These are phyloP conservation scores for Trichoderma brevicompactum DNA, from an alignment of 2,329 filamentous ascomycete genomes.

Conservation along the genomic window DNA sequence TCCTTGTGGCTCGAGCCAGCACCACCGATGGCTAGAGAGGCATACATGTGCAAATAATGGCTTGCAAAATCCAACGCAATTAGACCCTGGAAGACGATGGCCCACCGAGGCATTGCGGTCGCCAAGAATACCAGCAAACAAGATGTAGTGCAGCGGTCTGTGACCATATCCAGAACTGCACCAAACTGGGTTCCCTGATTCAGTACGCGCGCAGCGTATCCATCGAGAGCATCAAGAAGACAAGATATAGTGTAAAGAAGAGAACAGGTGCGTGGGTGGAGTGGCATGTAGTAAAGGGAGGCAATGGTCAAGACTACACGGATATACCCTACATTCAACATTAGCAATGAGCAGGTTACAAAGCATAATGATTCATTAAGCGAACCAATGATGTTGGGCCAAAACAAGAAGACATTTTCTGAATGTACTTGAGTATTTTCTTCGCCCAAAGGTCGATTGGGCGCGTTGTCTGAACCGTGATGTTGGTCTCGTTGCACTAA, in stretches of 20 bases:
- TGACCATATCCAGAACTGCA: constrained; percentile 97
- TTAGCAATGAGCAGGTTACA: not conserved
- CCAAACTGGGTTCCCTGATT: constrained; percentile 93
- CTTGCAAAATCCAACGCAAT: constrained; percentile 91
- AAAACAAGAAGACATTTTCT: constrained; percentile 81
- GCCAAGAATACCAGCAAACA: constrained; percentile 92
- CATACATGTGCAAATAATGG: constrained; percentile 99
- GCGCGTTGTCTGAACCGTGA: not conserved
- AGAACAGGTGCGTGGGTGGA: constrained; percentile 91
- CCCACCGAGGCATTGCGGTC: constrained; percentile 92
- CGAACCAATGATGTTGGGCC: constrained; percentile 76
- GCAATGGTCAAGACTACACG: constrained; percentile 79
- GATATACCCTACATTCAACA: constrained; percentile 64
- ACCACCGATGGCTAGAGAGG: constrained; percentile 75
- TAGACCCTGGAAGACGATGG: constrained; percentile 88
- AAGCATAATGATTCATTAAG: not conserved
- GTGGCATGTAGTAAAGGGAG: constrained; percentile 97
- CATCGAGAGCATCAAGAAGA: constrained; percentile 90
- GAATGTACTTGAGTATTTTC: not conserved
- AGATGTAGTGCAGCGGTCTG: constrained; percentile 91
- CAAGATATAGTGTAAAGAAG: constrained; percentile 90
- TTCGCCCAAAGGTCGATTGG: not conserved
- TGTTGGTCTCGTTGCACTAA: not conserved
- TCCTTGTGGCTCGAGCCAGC: constrained; percentile 84
- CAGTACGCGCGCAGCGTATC: constrained; percentile 75